Conservation (phyloP, 1,139 yeast species). For the Geotrichum europaeum region DNA sequence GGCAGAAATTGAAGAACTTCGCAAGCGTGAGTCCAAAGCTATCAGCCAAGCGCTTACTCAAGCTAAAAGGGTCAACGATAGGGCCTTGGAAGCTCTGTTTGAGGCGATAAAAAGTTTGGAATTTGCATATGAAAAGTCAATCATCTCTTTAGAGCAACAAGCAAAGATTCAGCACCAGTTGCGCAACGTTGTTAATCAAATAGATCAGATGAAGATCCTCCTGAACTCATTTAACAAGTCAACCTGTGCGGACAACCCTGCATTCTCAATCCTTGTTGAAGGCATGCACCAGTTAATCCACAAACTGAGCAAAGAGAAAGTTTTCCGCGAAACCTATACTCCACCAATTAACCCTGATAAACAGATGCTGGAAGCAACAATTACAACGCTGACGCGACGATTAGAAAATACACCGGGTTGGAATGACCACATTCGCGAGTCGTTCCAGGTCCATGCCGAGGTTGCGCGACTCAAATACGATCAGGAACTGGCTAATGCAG, state of each 20-base stretch:
- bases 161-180: slow-evolving; percentile 21
- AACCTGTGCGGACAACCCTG: neutral
- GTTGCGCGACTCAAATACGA: slow-evolving; percentile 19
- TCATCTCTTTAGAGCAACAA: neutral
- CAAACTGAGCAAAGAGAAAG: slow-evolving; percentile 8
- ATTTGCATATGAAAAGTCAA: slow-evolving; percentile 19
- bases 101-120: slow-evolving; percentile 25
- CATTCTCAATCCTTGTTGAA: neutral
- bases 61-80: slow-evolving; percentile 19
- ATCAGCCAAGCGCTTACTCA: slow-evolving; percentile 33
- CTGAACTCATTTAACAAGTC: neutral
- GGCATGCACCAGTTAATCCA: slow-evolving; percentile 1
- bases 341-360: neutral
- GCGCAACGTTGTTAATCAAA: slow-evolving; percentile 21
- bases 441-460: slow-evolving; percentile 23
- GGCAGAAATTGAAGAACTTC: slow-evolving; percentile 65
- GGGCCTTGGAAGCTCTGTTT: slow-evolving; percentile 20
- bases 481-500: slow-evolving; percentile 15
- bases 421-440: slow-evolving; percentile 20
- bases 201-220: slow-evolving; percentile 20
- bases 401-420: slow-evolving; percentile 26
- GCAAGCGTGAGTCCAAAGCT: slow-evolving; percentile 47
- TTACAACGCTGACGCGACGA: slow-evolving; percentile 19
- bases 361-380: slow-evolving; percentile 1
- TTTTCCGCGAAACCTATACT: slow-evolving; percentile 3